phyloP scores from a whole-genome alignment of 2,329 filamentous ascomycete species.

The Chrysoporthe cubensis region DNA sequence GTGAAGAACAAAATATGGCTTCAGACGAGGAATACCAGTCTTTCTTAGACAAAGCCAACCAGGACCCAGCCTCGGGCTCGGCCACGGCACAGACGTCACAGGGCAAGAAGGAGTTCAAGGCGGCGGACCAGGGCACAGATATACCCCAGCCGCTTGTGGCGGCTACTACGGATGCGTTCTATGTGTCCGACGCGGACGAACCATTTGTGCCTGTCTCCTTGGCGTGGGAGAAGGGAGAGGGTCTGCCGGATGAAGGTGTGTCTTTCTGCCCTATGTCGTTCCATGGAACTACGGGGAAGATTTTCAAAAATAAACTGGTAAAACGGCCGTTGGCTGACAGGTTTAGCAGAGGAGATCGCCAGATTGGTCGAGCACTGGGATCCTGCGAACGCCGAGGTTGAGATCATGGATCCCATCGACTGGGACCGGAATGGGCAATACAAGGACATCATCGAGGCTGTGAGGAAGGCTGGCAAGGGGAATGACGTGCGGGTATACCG shows the following conservation, averaged over 20 bases:
- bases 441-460: conserved; percentile 67
- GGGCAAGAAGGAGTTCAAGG: conserved; percentile 49
- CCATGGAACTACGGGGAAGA: not conserved
- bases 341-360: conserved; percentile 66
- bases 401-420: conserved; percentile 68
- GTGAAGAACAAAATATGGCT: conserved; percentile 56
- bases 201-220: conserved; percentile 79
- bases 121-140: conserved; percentile 55
- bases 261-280: conserved; percentile 24
- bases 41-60: conserved; percentile 87
- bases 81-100: conserved; percentile 36
- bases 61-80: conserved; percentile 69
- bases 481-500: conserved; percentile 76
- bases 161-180: conserved; percentile 62
- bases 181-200: conserved; percentile 83
- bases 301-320: not conserved
- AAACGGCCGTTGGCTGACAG: conserved; percentile 7
- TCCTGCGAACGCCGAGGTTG: conserved; percentile 59
- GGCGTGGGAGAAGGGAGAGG: conserved; percentile 57
- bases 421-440: conserved; percentile 80
- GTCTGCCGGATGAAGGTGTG: conserved; percentile 66
- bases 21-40: conserved; percentile 82
- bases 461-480: conserved; percentile 65
- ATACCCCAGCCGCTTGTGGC: conserved; percentile 63
- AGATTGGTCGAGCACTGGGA: conserved; percentile 64